Conservation (phyloP, 2,329 filamentous ascomycete species). For the Microdochium nivale region DNA sequence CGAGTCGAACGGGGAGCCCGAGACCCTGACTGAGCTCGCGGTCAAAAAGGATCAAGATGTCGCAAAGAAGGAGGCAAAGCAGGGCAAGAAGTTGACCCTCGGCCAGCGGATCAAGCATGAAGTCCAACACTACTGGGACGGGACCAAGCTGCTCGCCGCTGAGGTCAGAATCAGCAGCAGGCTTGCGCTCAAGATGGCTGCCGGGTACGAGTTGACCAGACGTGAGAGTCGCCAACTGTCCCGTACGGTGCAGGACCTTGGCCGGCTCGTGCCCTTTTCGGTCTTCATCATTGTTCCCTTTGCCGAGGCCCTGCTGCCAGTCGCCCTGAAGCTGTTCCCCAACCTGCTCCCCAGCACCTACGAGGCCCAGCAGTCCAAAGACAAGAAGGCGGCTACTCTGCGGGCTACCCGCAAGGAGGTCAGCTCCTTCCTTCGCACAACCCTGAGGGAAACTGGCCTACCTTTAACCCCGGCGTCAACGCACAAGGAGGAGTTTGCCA, state of each 20-base stretch:
- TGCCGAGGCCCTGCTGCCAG: constrained; percentile 82
- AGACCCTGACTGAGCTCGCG: constrained; percentile 51
- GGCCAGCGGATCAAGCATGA: constrained; percentile 95
- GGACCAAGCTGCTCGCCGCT: constrained; percentile 85
- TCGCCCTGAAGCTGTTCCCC: constrained; percentile 91
- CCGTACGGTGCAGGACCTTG: constrained; percentile 89
- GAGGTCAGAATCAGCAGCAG: constrained; percentile 90
- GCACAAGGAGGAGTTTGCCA: constrained; percentile 86
- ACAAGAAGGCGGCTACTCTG: constrained; percentile 74
- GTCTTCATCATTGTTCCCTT: constrained; percentile 97
- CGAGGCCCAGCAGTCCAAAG: constrained; percentile 83
- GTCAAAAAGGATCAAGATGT: constrained; percentile 53
- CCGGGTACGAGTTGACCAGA: constrained; percentile 90
- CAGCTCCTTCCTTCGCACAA: constrained; percentile 79
- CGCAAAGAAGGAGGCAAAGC: constrained; percentile 60
- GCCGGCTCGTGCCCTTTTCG: constrained; percentile 87
- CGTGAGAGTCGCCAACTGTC: constrained; percentile 88
- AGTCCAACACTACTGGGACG: constrained; percentile 92
- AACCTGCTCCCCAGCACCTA: constrained; percentile 97
- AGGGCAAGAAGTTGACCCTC: constrained; percentile 78
- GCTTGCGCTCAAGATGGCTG: constrained; percentile 92
- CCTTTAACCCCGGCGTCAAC: constrained; percentile 77
- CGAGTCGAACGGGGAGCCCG: constrained; percentile 27
- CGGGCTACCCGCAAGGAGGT: constrained; percentile 89
- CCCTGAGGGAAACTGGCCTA: constrained; percentile 85